Base-by-base conservation (phyloP, 2,329 filamentous ascomycete genomes). In the Fusarium irregulare region DNA sequence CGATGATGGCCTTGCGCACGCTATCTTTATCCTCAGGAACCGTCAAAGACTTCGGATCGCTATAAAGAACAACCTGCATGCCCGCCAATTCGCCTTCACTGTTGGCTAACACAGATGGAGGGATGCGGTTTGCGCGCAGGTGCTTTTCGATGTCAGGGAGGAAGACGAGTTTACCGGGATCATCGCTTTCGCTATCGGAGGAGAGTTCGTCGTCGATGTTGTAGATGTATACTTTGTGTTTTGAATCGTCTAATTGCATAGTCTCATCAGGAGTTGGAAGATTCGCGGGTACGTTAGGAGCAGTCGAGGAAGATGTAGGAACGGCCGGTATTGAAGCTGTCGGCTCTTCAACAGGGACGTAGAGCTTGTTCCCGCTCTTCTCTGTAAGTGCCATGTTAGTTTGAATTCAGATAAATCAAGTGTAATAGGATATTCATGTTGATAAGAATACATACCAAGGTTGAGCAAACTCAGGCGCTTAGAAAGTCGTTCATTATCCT, bases 231-330 rank as follows among this genome's bases (percentile, higher is more conserved):
- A 98, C 89, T 76, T 92, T 93, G 82, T 97, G 86, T 75, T 92
- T 92, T 32, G 92, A 91, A 80, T 97, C 91, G 81, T 98, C 94
- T 65, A 98, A 78, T 60, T 92, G 87, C 95, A 98, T 98, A 60
- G 80, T 76, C 72, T 93, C 91, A 68, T 88, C 82, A 21, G 53
- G 34, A 7, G 48, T 28, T 40, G 55, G 18, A 7, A 77, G 76
- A 49, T 71, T 55, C 55, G 66, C 50, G 44, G 68, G 51, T 53
- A 67, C 44, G 46, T 62, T 50, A 42, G 60, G 32, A 41, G 23
- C 2, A 53, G 28, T 27, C 37, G 32, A 21, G 18, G 25, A 49
- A 49, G 71, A 58, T 46, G 69, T 61, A 50, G 68, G 63, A 50
- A 73, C 49, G 46, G 70, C 69, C 25, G 83, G 34, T n/a, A 51